Conservation (phyloP, 495 filamentous ascomycete genomes). For the Neurospora sp. region DNA sequence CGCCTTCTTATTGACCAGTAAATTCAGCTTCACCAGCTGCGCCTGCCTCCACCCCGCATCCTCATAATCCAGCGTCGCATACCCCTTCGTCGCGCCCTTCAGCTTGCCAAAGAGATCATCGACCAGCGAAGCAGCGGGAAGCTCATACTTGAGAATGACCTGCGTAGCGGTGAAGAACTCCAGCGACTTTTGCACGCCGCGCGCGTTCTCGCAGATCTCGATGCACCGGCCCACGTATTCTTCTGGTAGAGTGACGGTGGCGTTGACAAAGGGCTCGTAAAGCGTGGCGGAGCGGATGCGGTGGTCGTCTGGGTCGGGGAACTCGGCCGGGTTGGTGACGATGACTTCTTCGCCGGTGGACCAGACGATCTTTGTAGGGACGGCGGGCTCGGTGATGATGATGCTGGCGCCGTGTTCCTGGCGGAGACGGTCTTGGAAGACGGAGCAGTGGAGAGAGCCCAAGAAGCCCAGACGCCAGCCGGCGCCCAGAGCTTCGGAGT, state of each 20-base stretch:
- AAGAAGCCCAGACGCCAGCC: constrained; percentile 92
- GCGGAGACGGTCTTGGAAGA: constrained; percentile 92
- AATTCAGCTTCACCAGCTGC: constrained; percentile 78
- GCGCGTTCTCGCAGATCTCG: constrained; percentile 84
- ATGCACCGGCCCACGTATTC: constrained; percentile 92
- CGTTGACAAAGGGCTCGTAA: constrained; percentile 77
- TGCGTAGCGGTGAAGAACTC: constrained; percentile 91
- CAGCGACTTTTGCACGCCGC: constrained; percentile 74
- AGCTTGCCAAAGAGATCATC: constrained; percentile 97
- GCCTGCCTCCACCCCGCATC: constrained; percentile 78
- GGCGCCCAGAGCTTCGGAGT: constrained; percentile 83
- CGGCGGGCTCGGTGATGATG: constrained; percentile 93
- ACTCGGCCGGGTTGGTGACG: constrained; percentile 75
- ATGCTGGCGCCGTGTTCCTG: constrained; percentile 92
- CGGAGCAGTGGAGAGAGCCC: constrained; percentile 93
- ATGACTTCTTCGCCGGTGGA: constrained; percentile 57
- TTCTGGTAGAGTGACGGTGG: constrained; percentile 84
- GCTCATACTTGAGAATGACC: constrained; percentile 87
- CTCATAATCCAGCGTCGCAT: constrained; percentile 86
- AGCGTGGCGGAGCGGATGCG: constrained; percentile 44
- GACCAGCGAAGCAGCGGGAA: constrained; percentile 80
- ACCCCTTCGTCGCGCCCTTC: constrained; percentile 69
- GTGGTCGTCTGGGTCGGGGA: constrained; percentile 62
- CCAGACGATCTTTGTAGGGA: constrained; percentile 80
- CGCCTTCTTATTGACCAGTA: constrained; percentile 82